Base-by-base conservation (phyloP, 2,329 filamentous ascomycete species). In the Fusarium fujikuroi region DNA sequence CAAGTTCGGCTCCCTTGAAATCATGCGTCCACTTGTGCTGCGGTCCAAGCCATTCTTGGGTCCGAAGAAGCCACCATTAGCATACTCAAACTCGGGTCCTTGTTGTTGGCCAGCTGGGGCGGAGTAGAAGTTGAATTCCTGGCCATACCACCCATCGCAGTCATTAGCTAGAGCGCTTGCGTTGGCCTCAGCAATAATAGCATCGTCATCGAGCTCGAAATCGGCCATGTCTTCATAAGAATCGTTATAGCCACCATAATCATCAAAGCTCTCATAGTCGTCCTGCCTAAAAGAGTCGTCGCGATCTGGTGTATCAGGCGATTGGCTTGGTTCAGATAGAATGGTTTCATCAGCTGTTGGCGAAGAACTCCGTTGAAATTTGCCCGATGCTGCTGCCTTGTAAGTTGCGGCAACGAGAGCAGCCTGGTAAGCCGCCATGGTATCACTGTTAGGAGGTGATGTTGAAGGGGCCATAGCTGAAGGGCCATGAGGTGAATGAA, bases 81-180 rank as follows among this genome's bases (percentile, higher is more conserved):
- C 88, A 75, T 92, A 93, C 61, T 92, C 84, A 43, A 86, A 87
- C 12, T 84, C 79, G 36, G 83, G 84, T 25, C 85, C 86, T 52
- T 86, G 80, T 43, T 81, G 82, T 16, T 83, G 80, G 21, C 80
- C 80, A 9, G 83, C 74, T 1, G 89, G 88, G 3, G 87, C 85
- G 2, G 95, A 94, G 80, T 97, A 99, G 81, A 99, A 99, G 2
- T 95, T 95, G 79, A 99, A 99, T 80, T 99, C 96, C 75, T 95
- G 92, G 1, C 96, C 96, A 79, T 99, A 99, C 85, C 96, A 97
- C 1, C 94, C 95, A 72, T 98, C 95, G 11, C 92, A 92, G 78
- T 99, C 96, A 75, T 94, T 95, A 50, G 96, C 95, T 12, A 99
- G 86, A 3, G 93, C 96, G 80, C 96, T 95, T 2, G 95, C 95